Conservation (phyloP, 352 stramenopile species). For the Phytophthora pisi region DNA sequence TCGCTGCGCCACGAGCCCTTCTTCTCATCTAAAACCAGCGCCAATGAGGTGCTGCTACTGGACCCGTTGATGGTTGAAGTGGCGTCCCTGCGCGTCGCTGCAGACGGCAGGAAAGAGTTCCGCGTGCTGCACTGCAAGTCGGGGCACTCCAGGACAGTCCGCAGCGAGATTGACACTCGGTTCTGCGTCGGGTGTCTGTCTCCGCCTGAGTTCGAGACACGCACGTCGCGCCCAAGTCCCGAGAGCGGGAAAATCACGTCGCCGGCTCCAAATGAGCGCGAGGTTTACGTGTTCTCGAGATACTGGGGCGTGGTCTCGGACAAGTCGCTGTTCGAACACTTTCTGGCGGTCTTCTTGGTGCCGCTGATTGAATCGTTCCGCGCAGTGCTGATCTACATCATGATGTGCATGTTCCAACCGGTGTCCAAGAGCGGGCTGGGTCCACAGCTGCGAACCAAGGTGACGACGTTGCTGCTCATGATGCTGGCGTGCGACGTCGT, state of each 20-base stretch:
- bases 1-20: constrained; percentile 67
- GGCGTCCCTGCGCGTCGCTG: constrained; percentile 70
- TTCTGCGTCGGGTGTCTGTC: constrained; percentile 77
- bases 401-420: constrained; percentile 62
- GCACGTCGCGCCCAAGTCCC: constrained; percentile 24
- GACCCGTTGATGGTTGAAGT: constrained; percentile 83
- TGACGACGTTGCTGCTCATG: constrained; percentile 49
- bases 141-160: constrained; percentile 36
- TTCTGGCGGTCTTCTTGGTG: constrained; percentile 61
- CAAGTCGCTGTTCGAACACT: constrained; percentile 72
- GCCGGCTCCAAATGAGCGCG: constrained; percentile 18
- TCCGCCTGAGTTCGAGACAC: constrained; percentile 48
- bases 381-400: constrained; percentile 67
- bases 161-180: constrained; percentile 37
- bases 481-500: constrained; percentile 67
- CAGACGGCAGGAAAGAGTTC: constrained; percentile 73
- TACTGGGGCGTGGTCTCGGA: constrained; percentile 86
- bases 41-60: constrained; percentile 76
- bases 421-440: constrained; percentile 13
- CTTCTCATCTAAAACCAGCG: constrained; percentile 40
- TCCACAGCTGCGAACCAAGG: constrained; percentile 43
- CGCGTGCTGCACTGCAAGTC: constrained; percentile 80
- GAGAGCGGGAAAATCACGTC: constrained; percentile 37
- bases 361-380: constrained; percentile 71
- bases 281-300: constrained; percentile 84